Evolutionary conservation across 176 grass and related monocot species (phyloP), one percentile per base, ranked within the genome.

Genomic region (Guadua angustifolia): DNA sequence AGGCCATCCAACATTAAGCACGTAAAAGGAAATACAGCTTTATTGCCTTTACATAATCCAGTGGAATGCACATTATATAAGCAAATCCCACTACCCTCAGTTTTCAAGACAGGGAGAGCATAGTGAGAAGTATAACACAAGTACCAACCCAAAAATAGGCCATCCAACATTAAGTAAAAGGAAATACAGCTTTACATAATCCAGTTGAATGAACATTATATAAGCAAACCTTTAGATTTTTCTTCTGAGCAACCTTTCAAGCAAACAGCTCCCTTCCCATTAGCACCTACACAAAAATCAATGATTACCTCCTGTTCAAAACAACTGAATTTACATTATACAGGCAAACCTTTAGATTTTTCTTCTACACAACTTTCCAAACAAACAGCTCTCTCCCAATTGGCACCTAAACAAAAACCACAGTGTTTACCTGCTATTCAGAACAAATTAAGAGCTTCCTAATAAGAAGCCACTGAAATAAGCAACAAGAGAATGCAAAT

Each of bases 201-300:
- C 78, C 45, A 66, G 36, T 43, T 66, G 50, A 80, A 26, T 40
- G 39, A 19, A 70, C 62, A 65, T 58, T 57, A 39, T 57, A 57
- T 7, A 57, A 56, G 3, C 21, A 79, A 78, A 88, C 81, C 81
- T 84, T 88, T 74, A 46, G 50, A 32, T 21, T 60, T 79, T 73
- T 84, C 67, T 68, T 79, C 74, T 17, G 49, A 0, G 0, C 1
- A 12, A 29, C 29, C 40, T 26, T 71, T 32, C 17, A 77, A 52
- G 63, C 22, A 62, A 82, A 67, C 1, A 70, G 71, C 4, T 38
- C 42, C 26, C 52, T 39, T 64, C 63, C 12, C 79, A 69, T 49
- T 71, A 63, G 72, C 46, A 77, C 63, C 86, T 87, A 67, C 25
- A 83, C 16, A 33, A 40, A 74, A 57, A 71, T 56, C 49, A 69